These are phyloP conservation scores for Salicornia ramosissima DNA, from an alignment of 148 eudicot species.

Conservation along the genomic window DNA sequence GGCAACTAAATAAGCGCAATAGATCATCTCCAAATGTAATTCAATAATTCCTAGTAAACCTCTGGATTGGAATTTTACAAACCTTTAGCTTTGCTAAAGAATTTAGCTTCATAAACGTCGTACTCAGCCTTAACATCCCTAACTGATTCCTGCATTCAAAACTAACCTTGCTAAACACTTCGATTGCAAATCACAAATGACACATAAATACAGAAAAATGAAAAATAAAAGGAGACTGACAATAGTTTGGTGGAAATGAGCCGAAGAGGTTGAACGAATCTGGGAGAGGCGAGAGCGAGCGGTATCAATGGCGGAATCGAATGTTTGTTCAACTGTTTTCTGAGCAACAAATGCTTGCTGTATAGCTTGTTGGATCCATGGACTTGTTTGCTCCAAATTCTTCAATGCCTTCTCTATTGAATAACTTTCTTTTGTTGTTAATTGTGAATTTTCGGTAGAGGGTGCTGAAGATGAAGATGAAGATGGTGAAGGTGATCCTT, in stretches of 20 bases:
- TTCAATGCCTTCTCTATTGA: constrained; percentile 29
- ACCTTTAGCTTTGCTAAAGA: constrained; percentile 69
- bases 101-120: constrained; percentile 47
- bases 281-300: constrained; percentile 56
- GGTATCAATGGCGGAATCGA: constrained; percentile 38
- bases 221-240: constrained; percentile 23
- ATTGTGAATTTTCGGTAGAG: constrained; percentile 21
- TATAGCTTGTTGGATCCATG: constrained; percentile 59
- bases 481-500: constrained; percentile 26
- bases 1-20: not conserved
- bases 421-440: not conserved
- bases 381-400: constrained; percentile 27
- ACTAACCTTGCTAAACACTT: not conserved
- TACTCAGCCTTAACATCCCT: constrained; percentile 59
- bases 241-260: constrained; percentile 55
- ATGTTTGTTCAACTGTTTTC: constrained; percentile 30
- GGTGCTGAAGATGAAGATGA: constrained; percentile 6
- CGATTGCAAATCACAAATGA: constrained; percentile 1
- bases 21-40: not conserved
- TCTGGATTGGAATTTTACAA: not conserved
- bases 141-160: constrained; percentile 53
- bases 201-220: not conserved
- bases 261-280: constrained; percentile 57
- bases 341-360: constrained; percentile 49
- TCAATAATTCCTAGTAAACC: not conserved